Percentiles rank a stretch among this genome's conserved stretches.
Conservation (phyloP, 2,329 filamentous ascomycete genomes). For the Aspergillus fructus region DNA sequence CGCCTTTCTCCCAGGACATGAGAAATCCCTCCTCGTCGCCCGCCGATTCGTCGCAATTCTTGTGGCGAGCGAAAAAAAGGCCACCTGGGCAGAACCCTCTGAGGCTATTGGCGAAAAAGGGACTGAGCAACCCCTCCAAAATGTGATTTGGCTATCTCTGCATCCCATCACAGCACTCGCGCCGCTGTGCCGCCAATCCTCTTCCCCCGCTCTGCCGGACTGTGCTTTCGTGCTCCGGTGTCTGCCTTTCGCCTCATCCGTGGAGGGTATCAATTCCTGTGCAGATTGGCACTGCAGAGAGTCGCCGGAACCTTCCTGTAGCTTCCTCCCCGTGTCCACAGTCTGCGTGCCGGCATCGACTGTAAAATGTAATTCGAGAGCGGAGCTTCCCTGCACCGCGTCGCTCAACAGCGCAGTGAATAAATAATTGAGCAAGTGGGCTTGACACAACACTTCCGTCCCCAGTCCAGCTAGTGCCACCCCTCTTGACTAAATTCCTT, state of each 20-base stretch:
- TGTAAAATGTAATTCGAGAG: too few relatives aligned
- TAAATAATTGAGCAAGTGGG: not conserved
- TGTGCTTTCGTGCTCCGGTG: conserved; percentile 1
- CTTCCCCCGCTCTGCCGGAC: conserved; percentile 5
- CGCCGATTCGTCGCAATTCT: not conserved
- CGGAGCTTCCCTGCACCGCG: not conserved
- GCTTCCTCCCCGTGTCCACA: not conserved
- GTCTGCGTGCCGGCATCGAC: not conserved
- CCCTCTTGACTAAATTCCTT: conserved; percentile 12
- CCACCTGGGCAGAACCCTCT: not conserved
- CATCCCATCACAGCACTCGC: not conserved
- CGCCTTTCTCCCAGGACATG: not conserved
- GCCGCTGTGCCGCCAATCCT: conserved; percentile 2
- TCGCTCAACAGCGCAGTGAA: not conserved
- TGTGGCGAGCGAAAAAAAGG: conserved; percentile 2
- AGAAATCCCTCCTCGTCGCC: not conserved
- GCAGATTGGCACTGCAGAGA: conserved; percentile 8
- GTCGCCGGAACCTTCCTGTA: not conserved
- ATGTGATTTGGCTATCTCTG: conserved; percentile 4
- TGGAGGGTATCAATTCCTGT: not conserved
- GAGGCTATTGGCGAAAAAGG: not conserved
- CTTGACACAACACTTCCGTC: not conserved
- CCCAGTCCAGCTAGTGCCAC: conserved; percentile 10
- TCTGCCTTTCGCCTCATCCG: conserved; percentile 1
- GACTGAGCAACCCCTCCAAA: not conserved